Percentiles rank a stretch among this genome's conserved stretches.
Conservation (phyloP, 345 rosid genomes). For the Brassica nigra region DNA sequence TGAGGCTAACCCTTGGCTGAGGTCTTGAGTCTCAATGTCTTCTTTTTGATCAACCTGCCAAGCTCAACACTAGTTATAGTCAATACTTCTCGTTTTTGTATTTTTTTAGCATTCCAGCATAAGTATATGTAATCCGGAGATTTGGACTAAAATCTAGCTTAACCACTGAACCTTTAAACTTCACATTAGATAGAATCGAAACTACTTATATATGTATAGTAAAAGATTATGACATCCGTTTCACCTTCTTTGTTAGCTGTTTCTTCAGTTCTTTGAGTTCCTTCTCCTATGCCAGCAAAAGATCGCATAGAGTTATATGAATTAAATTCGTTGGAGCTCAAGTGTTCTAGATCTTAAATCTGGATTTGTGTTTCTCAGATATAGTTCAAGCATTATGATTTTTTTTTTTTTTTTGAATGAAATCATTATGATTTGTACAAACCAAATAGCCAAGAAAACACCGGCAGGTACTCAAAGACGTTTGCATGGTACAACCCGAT, state of each 20-base stretch:
- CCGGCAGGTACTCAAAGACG: neutral
- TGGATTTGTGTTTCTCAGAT: neutral
- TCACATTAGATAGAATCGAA: neutral
- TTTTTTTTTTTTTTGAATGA: too few relatives aligned
- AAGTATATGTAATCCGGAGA: neutral
- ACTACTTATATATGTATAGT: neutral
- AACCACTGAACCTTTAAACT: neutral
- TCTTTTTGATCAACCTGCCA: slow-evolving; percentile 30
- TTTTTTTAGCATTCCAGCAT: neutral
- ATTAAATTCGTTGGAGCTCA: neutral
- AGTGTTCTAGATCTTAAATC: neutral
- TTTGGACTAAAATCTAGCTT: neutral
- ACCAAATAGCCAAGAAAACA: neutral
- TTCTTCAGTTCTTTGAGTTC: slow-evolving; percentile 58
- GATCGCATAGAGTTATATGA: neutral
- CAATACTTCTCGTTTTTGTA: slow-evolving; percentile 21
- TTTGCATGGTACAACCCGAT: neutral
- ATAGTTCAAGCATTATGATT: neutral
- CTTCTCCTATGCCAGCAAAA: slow-evolving; percentile 53
- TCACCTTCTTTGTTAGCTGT: slow-evolving; percentile 62
- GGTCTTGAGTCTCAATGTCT: slow-evolving; percentile 43
- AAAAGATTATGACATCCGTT: neutral
- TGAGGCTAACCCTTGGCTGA: slow-evolving; percentile 31
- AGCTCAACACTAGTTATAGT: slow-evolving; percentile 40
- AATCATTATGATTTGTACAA: neutral